Base-by-base conservation (phyloP, 257 asterid species). In the Capsicum pubescens region DNA sequence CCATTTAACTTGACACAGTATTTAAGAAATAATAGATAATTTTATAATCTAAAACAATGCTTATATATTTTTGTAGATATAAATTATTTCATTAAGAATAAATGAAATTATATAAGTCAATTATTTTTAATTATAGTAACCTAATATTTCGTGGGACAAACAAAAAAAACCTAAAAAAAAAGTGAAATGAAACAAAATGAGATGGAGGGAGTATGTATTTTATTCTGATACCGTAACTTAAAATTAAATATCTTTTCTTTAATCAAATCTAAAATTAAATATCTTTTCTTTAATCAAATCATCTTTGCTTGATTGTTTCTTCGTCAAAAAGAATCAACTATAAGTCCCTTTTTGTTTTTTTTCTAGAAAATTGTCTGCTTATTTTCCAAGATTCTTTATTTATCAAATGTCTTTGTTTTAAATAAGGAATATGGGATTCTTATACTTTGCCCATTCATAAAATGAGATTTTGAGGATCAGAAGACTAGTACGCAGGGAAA, bases 241-340 rank as follows among this genome's bases (percentile, higher is more conserved):
- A 69, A 16, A 7, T 69, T 69, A 16, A 69, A 39, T 69, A 69
- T 69, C 0, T 39, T 68, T 11, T 7, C 78, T 69, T 39, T 42
- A 69, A 69, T 69, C 55, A 4, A 2, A 69, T 36, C 55, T 69
- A 36, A 69, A 39, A 7, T 69, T 69, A 16, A 69, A 39, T 69
- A 69, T 69, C 0, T 39, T 68, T 11, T 7, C 78, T 69, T 39
- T 42, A 69, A 69, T 69, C 55, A 4, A 2, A 69, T 36, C 55
- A 15, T 36, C 21, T 12, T 39, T 42, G 55, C 4, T 54, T 54
- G 15, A 11, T 54, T 11, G 57, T 19, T 42, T 69, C 78, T 69
- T 69, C 55, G 78, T 69, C 55, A 69, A 39, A 69, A 69, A 69
- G 55, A 69, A 69, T 54, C 39, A 69, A 69, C 50, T 39, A 9